Evolutionary conservation across 768 basidiomycete species (phyloP).

Genomic region (Termitomyces sp.): DNA sequence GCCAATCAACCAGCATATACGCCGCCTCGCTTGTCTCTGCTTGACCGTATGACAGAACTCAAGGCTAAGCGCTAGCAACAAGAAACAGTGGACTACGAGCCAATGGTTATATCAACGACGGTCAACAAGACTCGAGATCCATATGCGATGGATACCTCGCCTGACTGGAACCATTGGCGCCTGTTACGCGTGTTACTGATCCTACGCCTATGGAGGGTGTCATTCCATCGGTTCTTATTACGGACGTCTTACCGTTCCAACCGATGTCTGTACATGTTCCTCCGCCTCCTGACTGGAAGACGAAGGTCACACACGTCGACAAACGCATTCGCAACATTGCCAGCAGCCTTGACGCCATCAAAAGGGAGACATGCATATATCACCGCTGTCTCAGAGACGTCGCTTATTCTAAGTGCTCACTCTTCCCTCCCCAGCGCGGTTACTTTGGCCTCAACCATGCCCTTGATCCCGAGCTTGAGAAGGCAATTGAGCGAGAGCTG

Average conservation of each 20-base stretch:
- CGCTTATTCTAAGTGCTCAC: neutral
- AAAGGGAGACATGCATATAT: neutral
- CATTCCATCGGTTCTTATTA: too few species aligned
- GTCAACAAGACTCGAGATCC: too few species aligned
- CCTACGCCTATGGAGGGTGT: too few species aligned
- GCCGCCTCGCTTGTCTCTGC: neutral
- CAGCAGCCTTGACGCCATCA: neutral
- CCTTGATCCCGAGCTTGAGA: neutral
- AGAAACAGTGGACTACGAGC: too few species aligned
- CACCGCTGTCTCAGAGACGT: neutral
- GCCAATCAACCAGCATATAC: too few species aligned
- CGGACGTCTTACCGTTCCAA: too few species aligned
- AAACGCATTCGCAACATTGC: neutral
- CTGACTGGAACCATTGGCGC: neutral
- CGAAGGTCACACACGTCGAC: neutral
- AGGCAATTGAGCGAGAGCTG: neutral
- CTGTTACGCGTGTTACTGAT: too few species aligned
- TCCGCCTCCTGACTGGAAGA: neutral
- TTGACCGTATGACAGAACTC: neutral
- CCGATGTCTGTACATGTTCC: too few species aligned
- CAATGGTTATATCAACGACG: too few species aligned
- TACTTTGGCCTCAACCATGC: neutral
- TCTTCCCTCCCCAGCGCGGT: neutral
- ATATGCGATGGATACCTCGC: neutral
- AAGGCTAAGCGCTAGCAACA: neutral